These are phyloP conservation scores for Tetrapyrgos nigripes DNA, from an alignment of 1,284 basidiomycete species.

Conservation along the genomic window DNA sequence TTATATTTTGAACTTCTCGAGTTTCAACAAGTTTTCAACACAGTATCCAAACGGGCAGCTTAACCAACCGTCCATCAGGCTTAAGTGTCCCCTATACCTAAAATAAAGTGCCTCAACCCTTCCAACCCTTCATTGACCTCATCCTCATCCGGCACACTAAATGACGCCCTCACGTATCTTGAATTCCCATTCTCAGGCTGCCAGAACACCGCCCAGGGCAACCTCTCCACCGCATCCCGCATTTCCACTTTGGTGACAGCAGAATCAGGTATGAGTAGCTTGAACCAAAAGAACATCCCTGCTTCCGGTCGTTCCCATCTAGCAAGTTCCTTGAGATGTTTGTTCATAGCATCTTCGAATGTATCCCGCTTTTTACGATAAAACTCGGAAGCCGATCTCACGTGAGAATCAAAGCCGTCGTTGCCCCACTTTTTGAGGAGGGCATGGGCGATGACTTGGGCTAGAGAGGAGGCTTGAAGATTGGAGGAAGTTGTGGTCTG, in stretches of 20 bases:
- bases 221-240: constrained; percentile 79
- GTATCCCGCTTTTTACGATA: constrained; percentile 82
- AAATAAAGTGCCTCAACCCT: constrained; percentile 69
- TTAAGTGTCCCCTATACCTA: too few species aligned
- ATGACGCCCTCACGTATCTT: too few species aligned
- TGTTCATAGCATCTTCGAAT: constrained; percentile 67
- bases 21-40: too few species aligned
- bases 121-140: constrained; percentile 79
- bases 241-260: constrained; percentile 45
- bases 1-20: too few species aligned
- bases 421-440: constrained; percentile 83
- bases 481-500: constrained; percentile 78
- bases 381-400: constrained; percentile 74
- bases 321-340: constrained; percentile 52
- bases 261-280: constrained; percentile 52
- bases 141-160: constrained; percentile 75
- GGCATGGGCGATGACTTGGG: constrained; percentile 77
- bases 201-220: constrained; percentile 84
- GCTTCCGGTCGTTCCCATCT: constrained; percentile 89
- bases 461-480: constrained; percentile 80
- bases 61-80: too few species aligned
- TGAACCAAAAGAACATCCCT: too few species aligned
- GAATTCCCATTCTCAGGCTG: constrained; percentile 73
- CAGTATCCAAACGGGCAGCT: too few species aligned
- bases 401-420: constrained; percentile 81